These are phyloP conservation scores for Przewalskia tangutica DNA, from an alignment of 257 asterid species.

Conservation along the genomic window DNA sequence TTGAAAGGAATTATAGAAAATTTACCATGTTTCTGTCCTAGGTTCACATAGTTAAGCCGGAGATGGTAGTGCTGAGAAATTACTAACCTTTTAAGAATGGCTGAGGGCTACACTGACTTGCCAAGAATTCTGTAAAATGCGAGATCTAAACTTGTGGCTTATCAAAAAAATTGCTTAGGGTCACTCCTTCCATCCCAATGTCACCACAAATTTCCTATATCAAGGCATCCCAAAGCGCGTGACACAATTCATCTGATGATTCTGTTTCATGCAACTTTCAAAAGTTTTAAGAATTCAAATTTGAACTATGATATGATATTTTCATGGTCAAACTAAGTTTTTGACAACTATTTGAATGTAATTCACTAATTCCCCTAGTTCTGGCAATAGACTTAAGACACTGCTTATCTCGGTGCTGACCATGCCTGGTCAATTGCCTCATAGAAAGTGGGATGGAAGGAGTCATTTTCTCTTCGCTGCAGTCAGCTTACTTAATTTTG, in stretches of 20 bases:
- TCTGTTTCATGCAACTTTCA: not conserved
- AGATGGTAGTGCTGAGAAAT: not conserved
- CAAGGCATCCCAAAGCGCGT: not conserved
- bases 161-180: not conserved
- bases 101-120: not conserved
- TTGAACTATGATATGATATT: not conserved
- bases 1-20: not conserved
- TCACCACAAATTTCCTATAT: not conserved
- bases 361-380: not conserved
- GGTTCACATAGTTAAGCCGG: not conserved
- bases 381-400: not conserved
- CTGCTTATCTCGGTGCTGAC: not conserved
- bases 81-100: not conserved
- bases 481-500: not conserved
- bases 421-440: not conserved
- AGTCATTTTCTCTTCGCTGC: not conserved
- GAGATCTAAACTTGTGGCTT: not conserved
- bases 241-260: not conserved
- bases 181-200: not conserved
- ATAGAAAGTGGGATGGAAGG: not conserved
- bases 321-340: not conserved
- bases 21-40: not conserved
- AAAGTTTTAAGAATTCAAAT: not conserved
- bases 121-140: not conserved
- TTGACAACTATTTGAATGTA: not conserved